A percentile compares a stretch with the other conserved stretches of the same genome.
Evolutionary conservation across 768 basidiomycete species (phyloP).

Genomic region (Rhizopogon vulgaris): DNA sequence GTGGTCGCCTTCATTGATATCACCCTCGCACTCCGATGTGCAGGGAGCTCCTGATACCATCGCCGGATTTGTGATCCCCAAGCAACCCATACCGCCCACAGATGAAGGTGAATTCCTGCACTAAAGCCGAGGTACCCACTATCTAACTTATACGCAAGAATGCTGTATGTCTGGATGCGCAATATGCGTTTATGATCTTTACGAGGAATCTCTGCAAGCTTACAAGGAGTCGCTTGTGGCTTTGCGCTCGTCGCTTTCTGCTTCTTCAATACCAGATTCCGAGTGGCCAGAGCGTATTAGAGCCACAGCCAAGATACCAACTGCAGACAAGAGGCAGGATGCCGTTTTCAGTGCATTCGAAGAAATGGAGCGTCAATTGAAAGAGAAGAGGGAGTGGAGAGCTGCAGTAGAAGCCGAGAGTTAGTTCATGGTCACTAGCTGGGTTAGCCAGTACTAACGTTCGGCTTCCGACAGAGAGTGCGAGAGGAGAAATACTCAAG

Average conservation of each 20-base stretch:
- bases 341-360: conserved; percentile 62
- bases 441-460: conserved; percentile 8
- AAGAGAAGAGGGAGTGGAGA: conserved; percentile 35
- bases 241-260: conserved; percentile 45
- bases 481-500: conserved; percentile 11
- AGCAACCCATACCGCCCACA: conserved; percentile 54
- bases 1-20: background rate
- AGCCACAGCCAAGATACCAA: conserved; percentile 1
- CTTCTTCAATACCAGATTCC: conserved; percentile 41
- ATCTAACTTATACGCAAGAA: conserved; percentile 37
- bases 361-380: conserved; percentile 56
- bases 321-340: conserved; percentile 16
- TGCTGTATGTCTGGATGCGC: conserved; percentile 96
- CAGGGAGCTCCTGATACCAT: conserved; percentile 9
- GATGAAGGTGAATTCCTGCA: conserved; percentile 49
- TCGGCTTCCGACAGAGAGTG: conserved; percentile 9
- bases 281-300: conserved; percentile 64
- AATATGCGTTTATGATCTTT: conserved; percentile 85
- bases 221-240: conserved; percentile 52
- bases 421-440: conserved; percentile 28
- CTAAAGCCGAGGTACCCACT: background rate
- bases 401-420: conserved; percentile 28
- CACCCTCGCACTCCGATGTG: background rate
- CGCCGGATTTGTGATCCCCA: conserved; percentile 40
- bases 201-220: conserved; percentile 62